phyloP scores from a whole-genome alignment of 352 stramenopile species.

The Pythium scleroteichum region DNA sequence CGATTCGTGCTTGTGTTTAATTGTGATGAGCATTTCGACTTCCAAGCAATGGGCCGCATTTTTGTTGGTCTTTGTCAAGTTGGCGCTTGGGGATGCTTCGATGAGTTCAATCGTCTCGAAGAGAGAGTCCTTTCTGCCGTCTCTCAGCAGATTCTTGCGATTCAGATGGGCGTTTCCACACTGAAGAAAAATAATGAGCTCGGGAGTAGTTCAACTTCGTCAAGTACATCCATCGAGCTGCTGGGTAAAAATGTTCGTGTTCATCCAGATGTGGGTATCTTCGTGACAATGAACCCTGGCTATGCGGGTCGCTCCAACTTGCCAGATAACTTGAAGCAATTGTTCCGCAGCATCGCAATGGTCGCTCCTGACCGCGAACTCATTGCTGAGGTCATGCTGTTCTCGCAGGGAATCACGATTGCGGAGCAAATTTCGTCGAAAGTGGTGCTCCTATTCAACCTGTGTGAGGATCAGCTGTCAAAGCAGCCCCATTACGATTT shows the following conservation, averaged over 20 bases:
- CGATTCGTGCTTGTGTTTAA: slow-evolving; percentile 99
- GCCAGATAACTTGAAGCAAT: slow-evolving; percentile 98
- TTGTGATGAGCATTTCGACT: slow-evolving; percentile 99
- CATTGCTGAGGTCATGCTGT: slow-evolving; percentile 99
- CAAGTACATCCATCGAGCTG: slow-evolving; percentile 89
- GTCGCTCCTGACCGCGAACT: slow-evolving; percentile 98
- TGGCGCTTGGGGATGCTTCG: slow-evolving; percentile 99
- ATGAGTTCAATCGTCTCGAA: slow-evolving; percentile 99
- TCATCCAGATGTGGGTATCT: slow-evolving; percentile 99
- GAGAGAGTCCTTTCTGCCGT: slow-evolving; percentile 99
- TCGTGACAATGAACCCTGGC: slow-evolving; percentile 99
- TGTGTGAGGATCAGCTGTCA: slow-evolving; percentile 98
- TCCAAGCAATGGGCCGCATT: slow-evolving; percentile 99
- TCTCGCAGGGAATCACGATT: slow-evolving; percentile 99
- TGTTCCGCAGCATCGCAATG: slow-evolving; percentile 99
- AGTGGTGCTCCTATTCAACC: slow-evolving; percentile 98
- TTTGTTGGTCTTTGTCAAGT: slow-evolving; percentile 99
- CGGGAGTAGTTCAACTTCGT: slow-evolving; percentile 22
- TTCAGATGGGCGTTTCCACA: slow-evolving; percentile 96
- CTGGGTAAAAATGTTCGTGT: slow-evolving; percentile 95
- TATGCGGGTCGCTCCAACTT: slow-evolving; percentile 98
- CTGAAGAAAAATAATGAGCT: slow-evolving; percentile 65
- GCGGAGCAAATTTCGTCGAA: slow-evolving; percentile 96
- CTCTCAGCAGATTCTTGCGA: slow-evolving; percentile 99
- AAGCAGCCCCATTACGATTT: slow-evolving; percentile 99